These are phyloP conservation scores for Cryptosporidium viatorum DNA, from an alignment of 169 alveolate species.

Conservation along the genomic window DNA sequence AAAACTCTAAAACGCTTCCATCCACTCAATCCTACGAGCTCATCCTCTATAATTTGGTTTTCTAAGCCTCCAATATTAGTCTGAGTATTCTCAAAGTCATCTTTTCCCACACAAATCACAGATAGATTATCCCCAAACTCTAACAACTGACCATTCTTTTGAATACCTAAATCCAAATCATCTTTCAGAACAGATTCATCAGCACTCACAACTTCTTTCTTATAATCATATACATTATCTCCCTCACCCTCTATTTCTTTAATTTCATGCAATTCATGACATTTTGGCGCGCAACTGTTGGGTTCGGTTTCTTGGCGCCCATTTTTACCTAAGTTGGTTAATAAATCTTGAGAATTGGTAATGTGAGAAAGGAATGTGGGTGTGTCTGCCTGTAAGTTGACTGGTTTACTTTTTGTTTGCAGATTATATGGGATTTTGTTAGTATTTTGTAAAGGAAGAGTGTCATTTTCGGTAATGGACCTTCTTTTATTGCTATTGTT, in stretches of 20 bases:
- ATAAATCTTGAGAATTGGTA: neutral
- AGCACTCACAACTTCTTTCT: neutral
- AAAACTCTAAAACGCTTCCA: slow-evolving; percentile 28
- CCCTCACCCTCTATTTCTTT: neutral
- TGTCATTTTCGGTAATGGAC: neutral
- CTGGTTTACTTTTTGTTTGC: neutral
- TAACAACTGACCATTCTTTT: neutral
- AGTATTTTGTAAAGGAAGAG: neutral
- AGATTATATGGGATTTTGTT: neutral
- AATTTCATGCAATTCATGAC: neutral
- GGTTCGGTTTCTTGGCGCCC: neutral
- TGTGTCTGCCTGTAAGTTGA: neutral
- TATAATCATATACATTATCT: neutral
- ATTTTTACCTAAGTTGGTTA: neutral
- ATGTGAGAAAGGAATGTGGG: neutral
- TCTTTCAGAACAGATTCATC: neutral
- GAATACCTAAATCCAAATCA: neutral
- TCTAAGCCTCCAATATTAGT: neutral
- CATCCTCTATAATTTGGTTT: slow-evolving; percentile 21
- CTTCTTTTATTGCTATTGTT: neutral
- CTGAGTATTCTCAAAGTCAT: neutral
- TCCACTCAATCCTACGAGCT: slow-evolving; percentile 20
- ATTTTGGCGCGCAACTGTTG: neutral
- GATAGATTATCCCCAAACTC: neutral
- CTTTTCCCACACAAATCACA: neutral